Conservation (phyloP, 331 rosid genomes). For the Phaseolus coccineus region DNA sequence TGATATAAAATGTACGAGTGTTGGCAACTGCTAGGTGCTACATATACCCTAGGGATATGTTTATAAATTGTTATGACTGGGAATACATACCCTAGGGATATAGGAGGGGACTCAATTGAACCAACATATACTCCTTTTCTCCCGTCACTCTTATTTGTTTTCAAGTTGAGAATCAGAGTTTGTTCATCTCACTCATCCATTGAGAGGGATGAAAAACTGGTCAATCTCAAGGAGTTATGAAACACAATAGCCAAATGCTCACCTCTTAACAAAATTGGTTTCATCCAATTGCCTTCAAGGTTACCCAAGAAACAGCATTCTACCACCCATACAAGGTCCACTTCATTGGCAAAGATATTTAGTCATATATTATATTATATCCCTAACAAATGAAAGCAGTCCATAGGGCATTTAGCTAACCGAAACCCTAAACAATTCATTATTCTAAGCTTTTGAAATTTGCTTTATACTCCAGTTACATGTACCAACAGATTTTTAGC, state of each 20-base stretch:
- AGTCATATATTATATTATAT: not conserved
- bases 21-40: no score
- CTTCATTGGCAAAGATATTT: constrained; percentile 10
- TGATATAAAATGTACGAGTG: no score
- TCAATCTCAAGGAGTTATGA: not conserved
- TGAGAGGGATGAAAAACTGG: constrained; percentile 21
- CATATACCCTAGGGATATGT: not conserved
- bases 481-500: not conserved
- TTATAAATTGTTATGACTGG: not conserved
- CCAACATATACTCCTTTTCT: constrained; percentile 19
- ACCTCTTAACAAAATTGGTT: constrained; percentile 1
- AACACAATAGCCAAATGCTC: not conserved
- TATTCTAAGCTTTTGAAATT: not conserved
- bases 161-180: constrained; percentile 2
- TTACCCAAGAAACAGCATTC: not conserved
- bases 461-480: not conserved
- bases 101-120: not conserved
- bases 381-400: not conserved
- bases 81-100: not conserved
- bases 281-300: not conserved
- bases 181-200: constrained; percentile 17
- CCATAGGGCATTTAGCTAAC: not conserved
- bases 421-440: not conserved
- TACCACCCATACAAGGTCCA: constrained; percentile 10
- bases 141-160: not conserved